Conservation (phyloP, 352 stramenopile genomes). For the Aphanomyces cochlioides region DNA sequence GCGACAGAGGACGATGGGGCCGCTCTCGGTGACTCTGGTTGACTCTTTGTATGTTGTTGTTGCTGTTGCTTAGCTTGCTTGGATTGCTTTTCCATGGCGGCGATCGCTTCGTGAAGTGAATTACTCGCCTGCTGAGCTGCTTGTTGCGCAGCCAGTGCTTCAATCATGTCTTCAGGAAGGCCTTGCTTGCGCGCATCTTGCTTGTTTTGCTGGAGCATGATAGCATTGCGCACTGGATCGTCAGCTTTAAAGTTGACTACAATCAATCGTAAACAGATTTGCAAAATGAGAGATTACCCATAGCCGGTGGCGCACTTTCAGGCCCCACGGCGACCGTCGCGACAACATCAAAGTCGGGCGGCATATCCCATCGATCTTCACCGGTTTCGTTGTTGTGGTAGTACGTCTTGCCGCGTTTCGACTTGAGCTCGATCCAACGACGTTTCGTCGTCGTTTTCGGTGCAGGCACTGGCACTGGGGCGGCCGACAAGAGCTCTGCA, state of each 20-base stretch:
- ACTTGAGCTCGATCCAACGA: conserved; percentile 56
- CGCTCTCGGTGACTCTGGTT: neutral
- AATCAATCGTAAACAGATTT: conserved; percentile 4
- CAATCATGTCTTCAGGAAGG: conserved; percentile 56
- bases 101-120: conserved; percentile 31
- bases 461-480: neutral
- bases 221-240: conserved; percentile 63
- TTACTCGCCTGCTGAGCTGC: conserved; percentile 35
- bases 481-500: neutral
- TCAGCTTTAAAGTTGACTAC: conserved; percentile 82
- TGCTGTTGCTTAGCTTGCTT: conserved; percentile 17
- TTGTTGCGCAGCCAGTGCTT: conserved; percentile 42
- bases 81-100: conserved; percentile 32
- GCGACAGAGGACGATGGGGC: neutral
- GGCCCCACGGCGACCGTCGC: conserved; percentile 51
- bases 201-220: conserved; percentile 72
- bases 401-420: conserved; percentile 61
- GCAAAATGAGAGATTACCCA: conserved; percentile 6
- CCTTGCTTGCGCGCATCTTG: conserved; percentile 64
- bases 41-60: no score
- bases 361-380: conserved; percentile 73
- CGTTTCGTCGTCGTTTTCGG: conserved; percentile 42
- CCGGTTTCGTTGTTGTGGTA: conserved; percentile 82
- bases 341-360: conserved; percentile 58
- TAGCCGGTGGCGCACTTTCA: conserved; percentile 8